Conservation (phyloP, 106 monocot species). For the Acorus gramineus region DNA sequence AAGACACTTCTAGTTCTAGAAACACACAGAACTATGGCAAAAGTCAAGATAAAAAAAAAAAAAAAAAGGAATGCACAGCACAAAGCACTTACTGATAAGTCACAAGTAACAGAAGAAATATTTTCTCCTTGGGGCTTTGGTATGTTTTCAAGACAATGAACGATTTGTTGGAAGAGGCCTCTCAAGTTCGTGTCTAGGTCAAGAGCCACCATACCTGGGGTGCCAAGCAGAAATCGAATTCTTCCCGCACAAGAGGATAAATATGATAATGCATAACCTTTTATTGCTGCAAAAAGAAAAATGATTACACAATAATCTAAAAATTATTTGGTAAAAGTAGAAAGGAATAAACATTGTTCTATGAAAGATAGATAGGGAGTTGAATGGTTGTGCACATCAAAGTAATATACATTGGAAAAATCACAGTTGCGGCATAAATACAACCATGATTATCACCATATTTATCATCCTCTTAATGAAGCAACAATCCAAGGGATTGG, state of each 20-base stretch:
- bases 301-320: neutral
- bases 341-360: too few species aligned
- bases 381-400: too few species aligned
- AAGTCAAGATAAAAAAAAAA: neutral
- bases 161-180: slow-evolving; percentile 84
- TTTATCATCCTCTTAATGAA: too few species aligned
- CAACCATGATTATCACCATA: too few species aligned
- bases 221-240: slow-evolving; percentile 90
- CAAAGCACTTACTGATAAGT: slow-evolving; percentile 67
- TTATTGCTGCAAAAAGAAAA: slow-evolving; percentile 60
- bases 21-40: neutral
- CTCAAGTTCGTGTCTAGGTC: slow-evolving; percentile 79
- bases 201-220: slow-evolving; percentile 99
- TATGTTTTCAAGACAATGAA: slow-evolving; percentile 80
- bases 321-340: too few species aligned
- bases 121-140: slow-evolving; percentile 90
- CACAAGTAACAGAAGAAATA: slow-evolving; percentile 59
- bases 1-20: neutral
- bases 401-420: too few species aligned
- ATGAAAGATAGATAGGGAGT: too few species aligned
- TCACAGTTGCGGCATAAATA: too few species aligned
- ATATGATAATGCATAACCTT: slow-evolving; percentile 90
- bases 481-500: too few species aligned
- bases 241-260: slow-evolving; percentile 85
- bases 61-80: neutral